Base-by-base conservation (phyloP, 2,329 filamentous ascomycete genomes). In the Colletotrichum sp. region DNA sequence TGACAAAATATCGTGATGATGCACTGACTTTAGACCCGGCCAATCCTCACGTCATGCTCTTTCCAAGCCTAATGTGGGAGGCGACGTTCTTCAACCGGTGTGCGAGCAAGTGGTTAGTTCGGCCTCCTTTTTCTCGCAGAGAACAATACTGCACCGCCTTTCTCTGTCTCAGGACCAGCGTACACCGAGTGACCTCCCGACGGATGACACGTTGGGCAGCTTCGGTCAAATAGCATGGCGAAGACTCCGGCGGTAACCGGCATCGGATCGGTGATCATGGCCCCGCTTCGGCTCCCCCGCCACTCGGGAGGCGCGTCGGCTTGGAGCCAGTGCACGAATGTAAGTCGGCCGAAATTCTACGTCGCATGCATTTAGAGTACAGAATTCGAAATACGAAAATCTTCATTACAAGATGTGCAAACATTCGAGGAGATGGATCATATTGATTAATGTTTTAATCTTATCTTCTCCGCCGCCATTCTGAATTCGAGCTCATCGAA, bases 381-480 rank as follows among this genome's bases (percentile, higher is more conserved):
- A 49, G 18, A 12, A 4, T 49, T 21, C 1, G 18, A 2, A 12
- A 49, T 0, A 1, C 1, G 18, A 21, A 1, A n/a, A 12, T 49
- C 3, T 7, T 6, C 0, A 0, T 12, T 18, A 49, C 18, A 4
- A 0, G 1, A 21, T 49, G 18, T 13, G 0, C 44, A 49, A 7
- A 0, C 0, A 4, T 49, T 49, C 18, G 1, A 49, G 2, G 18
- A 49, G 0, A 12, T 12, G 18, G 9, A 21, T 24, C 24, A 24
- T 24, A 24, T 24, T 24, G 24, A 24, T 24, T 24, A 24, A 24
- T 24, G 24, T 24, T n/a, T n/a, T n/a, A n/a, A n/a, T n/a, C n/a
- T n/a, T n/a, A n/a, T n/a, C n/a, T n/a, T n/a, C n/a, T n/a, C n/a
- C n/a, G n/a, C n/a, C n/a, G n/a, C n/a, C n/a, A n/a, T n/a, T n/a